phyloP scores from a whole-genome alignment of 768 basidiomycete genomes.

The Tephrocybe sp. region DNA sequence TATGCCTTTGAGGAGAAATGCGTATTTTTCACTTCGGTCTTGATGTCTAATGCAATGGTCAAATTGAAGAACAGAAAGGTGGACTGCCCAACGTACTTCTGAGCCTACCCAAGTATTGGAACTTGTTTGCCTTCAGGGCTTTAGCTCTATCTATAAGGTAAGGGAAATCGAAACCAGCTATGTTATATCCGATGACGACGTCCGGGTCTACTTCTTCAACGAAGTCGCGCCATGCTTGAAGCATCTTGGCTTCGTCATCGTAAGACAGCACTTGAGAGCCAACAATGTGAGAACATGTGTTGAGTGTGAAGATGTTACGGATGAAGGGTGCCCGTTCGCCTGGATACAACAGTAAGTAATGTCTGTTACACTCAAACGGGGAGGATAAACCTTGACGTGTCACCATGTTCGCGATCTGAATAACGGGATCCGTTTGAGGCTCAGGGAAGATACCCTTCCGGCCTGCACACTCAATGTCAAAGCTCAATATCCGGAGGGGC shows the following conservation, averaged over 20 bases:
- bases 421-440: conserved; percentile 85
- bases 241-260: conserved; percentile 68
- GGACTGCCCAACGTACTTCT: conserved; percentile 51
- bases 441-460: conserved; percentile 98
- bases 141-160: conserved; percentile 93
- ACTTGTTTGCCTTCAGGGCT: conserved; percentile 65
- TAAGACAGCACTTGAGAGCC: conserved; percentile 95
- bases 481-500: conserved; percentile 90
- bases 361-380: background rate
- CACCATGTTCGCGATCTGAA: conserved; percentile 99
- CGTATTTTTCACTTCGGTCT: conserved; percentile 83
- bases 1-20: conserved; percentile 99
- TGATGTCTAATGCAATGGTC: conserved; percentile 47
- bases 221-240: conserved; percentile 87
- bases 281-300: conserved; percentile 91
- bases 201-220: conserved; percentile 90
- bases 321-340: conserved; percentile 93
- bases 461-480: conserved; percentile 99
- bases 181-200: conserved; percentile 95
- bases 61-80: conserved; percentile 6
- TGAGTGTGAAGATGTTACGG: conserved; percentile 94
- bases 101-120: conserved; percentile 74
- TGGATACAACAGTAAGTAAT: conserved; percentile 26
- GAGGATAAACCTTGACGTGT: conserved; percentile 81
- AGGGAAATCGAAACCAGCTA: conserved; percentile 91